phyloP scores from a whole-genome alignment of 2,329 filamentous ascomycete genomes.

The Lasiodiplodia hormozganensis region DNA sequence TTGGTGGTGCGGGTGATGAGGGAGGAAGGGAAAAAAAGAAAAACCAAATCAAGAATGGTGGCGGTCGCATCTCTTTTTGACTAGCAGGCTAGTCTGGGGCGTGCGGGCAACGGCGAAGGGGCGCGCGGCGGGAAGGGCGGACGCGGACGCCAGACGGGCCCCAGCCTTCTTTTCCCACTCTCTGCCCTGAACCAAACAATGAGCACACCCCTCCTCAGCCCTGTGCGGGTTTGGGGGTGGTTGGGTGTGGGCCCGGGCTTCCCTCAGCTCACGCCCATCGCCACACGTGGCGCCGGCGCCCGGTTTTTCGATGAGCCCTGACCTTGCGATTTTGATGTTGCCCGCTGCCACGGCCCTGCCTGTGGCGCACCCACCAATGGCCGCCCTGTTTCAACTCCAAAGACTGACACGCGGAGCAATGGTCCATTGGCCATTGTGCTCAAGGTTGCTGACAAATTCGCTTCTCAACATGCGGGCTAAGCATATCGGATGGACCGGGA shows the following conservation, averaged over 20 bases:
- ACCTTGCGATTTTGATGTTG: neutral
- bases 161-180: neutral
- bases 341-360: slow-evolving; percentile 1
- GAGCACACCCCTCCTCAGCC: slow-evolving; percentile 1
- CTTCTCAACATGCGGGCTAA: neutral
- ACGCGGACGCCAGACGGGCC: neutral
- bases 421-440: neutral
- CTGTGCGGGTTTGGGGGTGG: neutral
- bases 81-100: neutral
- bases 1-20: neutral
- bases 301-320: neutral
- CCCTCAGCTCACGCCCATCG: slow-evolving; percentile 8
- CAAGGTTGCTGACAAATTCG: neutral
- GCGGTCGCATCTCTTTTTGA: neutral
- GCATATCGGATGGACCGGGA: neutral
- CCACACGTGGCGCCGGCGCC: slow-evolving; percentile 6
- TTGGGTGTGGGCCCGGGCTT: slow-evolving; percentile 1
- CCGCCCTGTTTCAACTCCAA: neutral
- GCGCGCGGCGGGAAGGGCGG: neutral
- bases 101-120: neutral
- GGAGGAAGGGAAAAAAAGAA: neutral
- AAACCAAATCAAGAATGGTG: neutral
- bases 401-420: neutral
- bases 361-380: neutral
- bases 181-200: neutral